Conservation (phyloP, 129 eudicot species). For the Tanacetum coccineum region DNA sequence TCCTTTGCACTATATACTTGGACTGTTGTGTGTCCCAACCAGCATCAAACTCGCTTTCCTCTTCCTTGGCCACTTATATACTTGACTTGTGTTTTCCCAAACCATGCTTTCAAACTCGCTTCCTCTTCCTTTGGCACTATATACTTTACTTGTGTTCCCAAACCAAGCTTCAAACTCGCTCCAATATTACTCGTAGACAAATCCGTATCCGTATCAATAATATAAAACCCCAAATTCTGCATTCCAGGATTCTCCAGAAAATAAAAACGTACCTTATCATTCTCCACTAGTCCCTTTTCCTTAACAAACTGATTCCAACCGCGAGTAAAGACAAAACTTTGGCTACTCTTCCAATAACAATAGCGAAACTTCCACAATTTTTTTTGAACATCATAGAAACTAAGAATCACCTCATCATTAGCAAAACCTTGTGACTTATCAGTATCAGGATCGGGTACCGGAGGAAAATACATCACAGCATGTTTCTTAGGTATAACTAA, state of each 20-base stretch:
- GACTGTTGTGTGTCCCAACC: too few relatives aligned
- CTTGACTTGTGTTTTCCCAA: too few relatives aligned
- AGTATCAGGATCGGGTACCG: slow-evolving; percentile 15
- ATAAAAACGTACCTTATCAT: slow-evolving; percentile 60
- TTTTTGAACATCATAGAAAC: slow-evolving; percentile 51
- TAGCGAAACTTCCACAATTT: slow-evolving; percentile 63
- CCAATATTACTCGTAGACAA: slow-evolving; percentile 5
- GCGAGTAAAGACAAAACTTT: slow-evolving; percentile 72
- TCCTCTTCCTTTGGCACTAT: too few relatives aligned
- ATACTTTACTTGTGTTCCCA: neutral
- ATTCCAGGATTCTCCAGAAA: slow-evolving; percentile 25
- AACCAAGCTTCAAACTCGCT: slow-evolving; percentile 24
- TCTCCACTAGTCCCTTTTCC: slow-evolving; percentile 47
- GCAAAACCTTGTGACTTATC: slow-evolving; percentile 1
- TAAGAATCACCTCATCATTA: slow-evolving; percentile 43
- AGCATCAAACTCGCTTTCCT: slow-evolving; percentile 22
- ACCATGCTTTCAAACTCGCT: too few relatives aligned
- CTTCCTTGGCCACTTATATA: too few relatives aligned
- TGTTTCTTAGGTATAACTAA: slow-evolving; percentile 75
- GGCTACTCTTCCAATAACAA: slow-evolving; percentile 85
- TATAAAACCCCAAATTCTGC: slow-evolving; percentile 20
- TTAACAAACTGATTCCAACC: slow-evolving; percentile 91
- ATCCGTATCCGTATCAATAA: slow-evolving; percentile 54
- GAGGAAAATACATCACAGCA: slow-evolving; percentile 58
- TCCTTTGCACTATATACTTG: too few relatives aligned